A percentile compares a stretch with the other conserved stretches of the same genome.
Conservation (phyloP, 306 rosid genomes). For the Prunus salicina region DNA sequence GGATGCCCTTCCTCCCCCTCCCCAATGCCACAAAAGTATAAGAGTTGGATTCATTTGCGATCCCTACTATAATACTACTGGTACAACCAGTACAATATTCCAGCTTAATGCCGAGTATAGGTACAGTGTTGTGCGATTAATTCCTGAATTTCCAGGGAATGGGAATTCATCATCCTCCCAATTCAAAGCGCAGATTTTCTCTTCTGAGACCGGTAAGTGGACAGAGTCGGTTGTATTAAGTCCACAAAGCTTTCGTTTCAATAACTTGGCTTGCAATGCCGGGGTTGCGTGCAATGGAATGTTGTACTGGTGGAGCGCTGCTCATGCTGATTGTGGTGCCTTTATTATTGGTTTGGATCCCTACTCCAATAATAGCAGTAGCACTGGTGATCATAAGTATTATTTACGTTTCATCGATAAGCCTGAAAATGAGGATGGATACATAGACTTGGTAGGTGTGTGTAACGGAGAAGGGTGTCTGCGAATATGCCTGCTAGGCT, state of each 20-base stretch:
- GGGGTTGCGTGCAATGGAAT: neutral
- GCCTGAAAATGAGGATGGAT: neutral
- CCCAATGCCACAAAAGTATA: neutral
- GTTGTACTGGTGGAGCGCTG: neutral
- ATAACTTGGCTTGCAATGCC: neutral
- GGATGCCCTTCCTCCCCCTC: neutral
- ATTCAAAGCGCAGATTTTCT: neutral
- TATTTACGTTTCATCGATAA: neutral
- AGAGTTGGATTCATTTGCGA: slow-evolving; percentile 1
- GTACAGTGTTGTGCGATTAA: neutral
- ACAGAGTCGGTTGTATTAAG: neutral
- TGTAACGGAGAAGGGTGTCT: neutral
- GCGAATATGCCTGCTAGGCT: neutral
- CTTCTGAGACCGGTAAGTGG: slow-evolving; percentile 3
- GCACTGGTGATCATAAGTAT: too few relatives aligned
- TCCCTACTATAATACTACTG: neutral
- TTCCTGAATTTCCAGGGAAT: neutral
- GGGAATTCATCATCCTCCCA: neutral
- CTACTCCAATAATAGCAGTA: too few relatives aligned
- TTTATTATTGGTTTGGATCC: neutral
- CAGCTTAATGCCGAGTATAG: neutral
- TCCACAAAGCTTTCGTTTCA: neutral
- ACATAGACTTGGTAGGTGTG: neutral
- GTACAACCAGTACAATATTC: neutral
- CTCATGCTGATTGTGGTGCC: neutral